A percentile compares a stretch with the other conserved stretches of the same genome.
phyloP scores from a whole-genome alignment of 495 filamentous ascomycete genomes.

The Articulospora tetracladia region DNA sequence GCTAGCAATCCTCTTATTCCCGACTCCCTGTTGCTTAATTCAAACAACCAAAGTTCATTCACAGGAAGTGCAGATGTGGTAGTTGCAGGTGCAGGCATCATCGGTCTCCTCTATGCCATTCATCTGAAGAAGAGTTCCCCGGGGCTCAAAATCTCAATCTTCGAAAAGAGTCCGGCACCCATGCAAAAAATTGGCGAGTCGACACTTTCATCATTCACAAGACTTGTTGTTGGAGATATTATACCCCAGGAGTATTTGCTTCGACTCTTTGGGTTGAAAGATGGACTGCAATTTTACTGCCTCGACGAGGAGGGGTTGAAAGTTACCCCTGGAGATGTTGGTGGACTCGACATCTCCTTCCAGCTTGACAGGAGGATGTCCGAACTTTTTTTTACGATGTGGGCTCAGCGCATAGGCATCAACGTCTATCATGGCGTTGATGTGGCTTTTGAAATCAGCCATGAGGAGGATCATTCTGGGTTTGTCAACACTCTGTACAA shows the following conservation, averaged over 20 bases:
- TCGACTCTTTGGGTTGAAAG: not conserved
- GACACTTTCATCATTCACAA: not conserved
- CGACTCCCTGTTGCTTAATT: not conserved
- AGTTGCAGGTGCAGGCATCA: not conserved
- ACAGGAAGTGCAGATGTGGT: slow-evolving; percentile 2
- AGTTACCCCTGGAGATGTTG: not conserved
- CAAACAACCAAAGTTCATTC: not conserved
- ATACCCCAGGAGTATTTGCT: not conserved
- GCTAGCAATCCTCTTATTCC: not conserved
- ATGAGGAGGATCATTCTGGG: not conserved
- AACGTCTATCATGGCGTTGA: not conserved
- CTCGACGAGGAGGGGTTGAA: not conserved
- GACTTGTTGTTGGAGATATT: not conserved
- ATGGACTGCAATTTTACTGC: not conserved
- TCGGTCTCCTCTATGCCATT: not conserved
- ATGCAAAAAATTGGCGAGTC: not conserved
- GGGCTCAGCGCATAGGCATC: not conserved
- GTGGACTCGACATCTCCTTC: not conserved
- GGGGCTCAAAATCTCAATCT: not conserved
- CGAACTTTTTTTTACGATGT: not conserved
- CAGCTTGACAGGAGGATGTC: not conserved
- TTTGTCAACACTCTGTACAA: not conserved
- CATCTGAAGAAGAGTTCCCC: not conserved
- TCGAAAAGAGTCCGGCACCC: not conserved
- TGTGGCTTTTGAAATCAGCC: not conserved